phyloP scores from a whole-genome alignment of 139 green algal species.

The Chlamydomonas applanata region DNA sequence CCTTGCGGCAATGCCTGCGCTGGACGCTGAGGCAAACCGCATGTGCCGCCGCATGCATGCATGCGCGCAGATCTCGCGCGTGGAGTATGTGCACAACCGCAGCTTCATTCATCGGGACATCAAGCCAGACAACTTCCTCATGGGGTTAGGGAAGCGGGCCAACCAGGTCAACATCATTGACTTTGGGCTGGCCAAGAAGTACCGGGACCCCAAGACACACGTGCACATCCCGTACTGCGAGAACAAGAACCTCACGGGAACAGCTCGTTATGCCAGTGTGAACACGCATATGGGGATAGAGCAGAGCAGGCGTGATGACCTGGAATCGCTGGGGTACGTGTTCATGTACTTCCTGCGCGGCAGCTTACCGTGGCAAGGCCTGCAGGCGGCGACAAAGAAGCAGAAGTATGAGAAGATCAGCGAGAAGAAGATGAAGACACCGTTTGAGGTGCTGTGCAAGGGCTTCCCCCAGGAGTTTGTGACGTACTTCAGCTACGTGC shows the following conservation, averaged over 20 bases:
- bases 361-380: conserved; percentile 92
- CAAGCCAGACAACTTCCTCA: conserved; percentile 84
- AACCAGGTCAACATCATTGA: conserved; percentile 99
- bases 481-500: conserved; percentile 89
- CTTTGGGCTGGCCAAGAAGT: conserved; percentile 99
- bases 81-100: conserved; percentile 98
- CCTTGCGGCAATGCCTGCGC: too few relatives aligned
- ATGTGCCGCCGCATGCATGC: too few relatives aligned
- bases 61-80: conserved; percentile 75
- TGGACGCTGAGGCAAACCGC: too few relatives aligned
- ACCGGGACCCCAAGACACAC: conserved; percentile 96
- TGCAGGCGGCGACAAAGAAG: conserved; percentile 52
- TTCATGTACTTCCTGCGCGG: conserved; percentile 98
- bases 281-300: conserved; percentile 99
- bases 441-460: conserved; percentile 96
- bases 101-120: conserved; percentile 96
- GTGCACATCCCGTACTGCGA: conserved; percentile 98
- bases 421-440: conserved; percentile 99
- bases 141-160: conserved; percentile 88
- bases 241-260: conserved; percentile 98
- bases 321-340: conserved; percentile 89
- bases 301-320: conserved; percentile 93
- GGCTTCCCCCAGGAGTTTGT: conserved; percentile 95
- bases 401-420: conserved; percentile 97
- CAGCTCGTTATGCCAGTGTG: conserved; percentile 97